Evolutionary conservation across 345 rosid species (phyloP).

Genomic region (Pistacia integerrima): DNA sequence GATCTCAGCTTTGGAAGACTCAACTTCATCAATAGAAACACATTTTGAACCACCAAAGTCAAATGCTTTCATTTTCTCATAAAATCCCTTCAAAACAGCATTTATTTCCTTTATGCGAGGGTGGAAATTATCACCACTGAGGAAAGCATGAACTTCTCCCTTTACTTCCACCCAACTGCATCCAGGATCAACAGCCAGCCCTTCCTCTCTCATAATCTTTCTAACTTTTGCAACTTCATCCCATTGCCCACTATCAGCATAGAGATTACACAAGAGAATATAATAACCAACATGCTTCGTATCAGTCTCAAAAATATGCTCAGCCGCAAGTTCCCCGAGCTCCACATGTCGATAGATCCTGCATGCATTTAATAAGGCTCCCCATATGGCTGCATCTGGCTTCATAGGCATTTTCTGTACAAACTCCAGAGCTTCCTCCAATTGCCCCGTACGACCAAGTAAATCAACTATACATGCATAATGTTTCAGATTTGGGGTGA

Average conservation of each 20-base stretch:
- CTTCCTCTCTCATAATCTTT: slow-evolving; percentile 60
- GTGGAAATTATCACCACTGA: slow-evolving; percentile 62
- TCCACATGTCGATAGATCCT: slow-evolving; percentile 56
- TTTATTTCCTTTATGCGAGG: slow-evolving; percentile 59
- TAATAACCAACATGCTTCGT: slow-evolving; percentile 68
- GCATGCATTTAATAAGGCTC: slow-evolving; percentile 80
- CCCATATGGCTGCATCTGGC: slow-evolving; percentile 86
- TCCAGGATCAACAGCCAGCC: slow-evolving; percentile 72
- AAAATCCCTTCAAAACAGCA: slow-evolving; percentile 58
- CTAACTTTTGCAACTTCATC: slow-evolving; percentile 66
- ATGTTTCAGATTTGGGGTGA: slow-evolving; percentile 72
- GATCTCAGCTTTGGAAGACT: slow-evolving; percentile 66
- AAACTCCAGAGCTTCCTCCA: slow-evolving; percentile 64
- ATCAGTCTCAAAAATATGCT: slow-evolving; percentile 57
- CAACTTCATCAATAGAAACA: slow-evolving; percentile 42
- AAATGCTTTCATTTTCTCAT: slow-evolving; percentile 54
- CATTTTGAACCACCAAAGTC: slow-evolving; percentile 38
- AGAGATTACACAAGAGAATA: slow-evolving; percentile 67
- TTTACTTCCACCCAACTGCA: slow-evolving; percentile 88
- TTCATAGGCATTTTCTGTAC: slow-evolving; percentile 60
- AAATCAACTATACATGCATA: slow-evolving; percentile 85
- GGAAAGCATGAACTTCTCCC: slow-evolving; percentile 82
- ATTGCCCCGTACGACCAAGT: slow-evolving; percentile 72
- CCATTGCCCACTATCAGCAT: slow-evolving; percentile 67
- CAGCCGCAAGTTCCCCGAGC: slow-evolving; percentile 71